Conservation (phyloP, 2,329 filamentous ascomycete species). For the Aspergillus sergii region DNA sequence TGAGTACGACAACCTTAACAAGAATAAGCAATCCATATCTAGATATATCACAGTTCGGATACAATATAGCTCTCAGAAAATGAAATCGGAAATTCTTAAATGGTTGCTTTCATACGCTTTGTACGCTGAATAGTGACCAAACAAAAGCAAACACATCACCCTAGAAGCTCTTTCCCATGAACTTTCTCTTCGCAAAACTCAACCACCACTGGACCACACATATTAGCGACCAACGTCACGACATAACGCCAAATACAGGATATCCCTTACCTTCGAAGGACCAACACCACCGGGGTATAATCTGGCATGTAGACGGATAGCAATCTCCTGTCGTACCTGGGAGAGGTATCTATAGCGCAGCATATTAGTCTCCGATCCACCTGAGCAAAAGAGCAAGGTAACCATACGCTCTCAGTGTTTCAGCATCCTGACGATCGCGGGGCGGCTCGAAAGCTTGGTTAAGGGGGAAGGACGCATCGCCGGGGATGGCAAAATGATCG, state of each 20-base stretch:
- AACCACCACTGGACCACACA: conserved; percentile 81
- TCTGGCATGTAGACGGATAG: conserved; percentile 76
- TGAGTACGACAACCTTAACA: not conserved
- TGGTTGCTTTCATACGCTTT: conserved; percentile 21
- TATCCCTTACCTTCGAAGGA: conserved; percentile 61
- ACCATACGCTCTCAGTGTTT: conserved; percentile 79
- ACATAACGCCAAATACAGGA: not conserved
- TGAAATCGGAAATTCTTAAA: conserved; percentile 9
- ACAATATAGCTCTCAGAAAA: conserved; percentile 2
- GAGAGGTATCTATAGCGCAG: conserved; percentile 58
- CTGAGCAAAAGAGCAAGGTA: not conserved
- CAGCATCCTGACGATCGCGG: conserved; percentile 82
- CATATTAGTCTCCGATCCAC: not conserved
- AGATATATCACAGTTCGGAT: conserved; percentile 14
- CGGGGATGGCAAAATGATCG: conserved; percentile 92
- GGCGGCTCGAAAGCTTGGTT: conserved; percentile 97
- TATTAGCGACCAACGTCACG: conserved; percentile 12
- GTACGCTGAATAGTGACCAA: conserved; percentile 10
- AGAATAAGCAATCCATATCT: not conserved
- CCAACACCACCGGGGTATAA: conserved; percentile 77
- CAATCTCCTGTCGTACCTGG: conserved; percentile 92
- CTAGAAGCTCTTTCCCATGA: conserved; percentile 92
- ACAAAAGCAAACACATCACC: conserved; percentile 23
- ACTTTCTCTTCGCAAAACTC: conserved; percentile 98
- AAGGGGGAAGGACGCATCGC: conserved; percentile 87